A percentile compares a stretch with the other conserved stretches of the same genome.
These are phyloP conservation scores for Hibiscus syriacus DNA, from an alignment of 345 rosid species.

Conservation along the genomic window DNA sequence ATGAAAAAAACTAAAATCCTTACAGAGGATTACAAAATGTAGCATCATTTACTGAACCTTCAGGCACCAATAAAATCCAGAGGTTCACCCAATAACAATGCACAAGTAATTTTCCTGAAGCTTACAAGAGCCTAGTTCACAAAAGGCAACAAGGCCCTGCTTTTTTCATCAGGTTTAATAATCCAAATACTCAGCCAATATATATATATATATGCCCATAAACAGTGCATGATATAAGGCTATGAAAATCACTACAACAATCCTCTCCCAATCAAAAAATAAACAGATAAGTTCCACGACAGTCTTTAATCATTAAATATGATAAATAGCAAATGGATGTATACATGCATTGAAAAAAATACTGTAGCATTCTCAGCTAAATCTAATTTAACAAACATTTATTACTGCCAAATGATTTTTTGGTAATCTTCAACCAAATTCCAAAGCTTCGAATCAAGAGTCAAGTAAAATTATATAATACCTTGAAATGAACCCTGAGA, in stretches of 20 bases:
- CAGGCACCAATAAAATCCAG: constrained; percentile 23
- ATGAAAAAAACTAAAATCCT: not conserved
- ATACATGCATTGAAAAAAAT: not conserved
- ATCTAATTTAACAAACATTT: not conserved
- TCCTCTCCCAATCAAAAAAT: too few species aligned
- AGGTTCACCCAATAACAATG: constrained; percentile 66
- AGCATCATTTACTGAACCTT: constrained; percentile 51
- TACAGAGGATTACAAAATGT: constrained; percentile 9
- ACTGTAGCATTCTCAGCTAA: not conserved
- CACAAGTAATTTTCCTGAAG: constrained; percentile 27
- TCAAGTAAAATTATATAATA: too few species aligned
- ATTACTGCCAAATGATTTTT: not conserved
- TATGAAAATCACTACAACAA: too few species aligned
- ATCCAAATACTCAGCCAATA: not conserved
- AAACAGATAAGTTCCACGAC: too few species aligned
- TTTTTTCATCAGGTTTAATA: constrained; percentile 34
- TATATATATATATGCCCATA: too few species aligned
- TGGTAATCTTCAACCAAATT: not conserved
- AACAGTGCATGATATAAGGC: too few species aligned
- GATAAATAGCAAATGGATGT: not conserved
- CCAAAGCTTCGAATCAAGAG: not conserved
- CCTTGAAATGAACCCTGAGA: too few species aligned
- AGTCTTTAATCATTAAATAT: too few species aligned
- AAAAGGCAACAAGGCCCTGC: constrained; percentile 30
- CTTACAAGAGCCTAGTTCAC: constrained; percentile 23